Evolutionary conservation across 73 alveolate species (phyloP).

Genomic region (Blepharisma japonicum): DNA sequence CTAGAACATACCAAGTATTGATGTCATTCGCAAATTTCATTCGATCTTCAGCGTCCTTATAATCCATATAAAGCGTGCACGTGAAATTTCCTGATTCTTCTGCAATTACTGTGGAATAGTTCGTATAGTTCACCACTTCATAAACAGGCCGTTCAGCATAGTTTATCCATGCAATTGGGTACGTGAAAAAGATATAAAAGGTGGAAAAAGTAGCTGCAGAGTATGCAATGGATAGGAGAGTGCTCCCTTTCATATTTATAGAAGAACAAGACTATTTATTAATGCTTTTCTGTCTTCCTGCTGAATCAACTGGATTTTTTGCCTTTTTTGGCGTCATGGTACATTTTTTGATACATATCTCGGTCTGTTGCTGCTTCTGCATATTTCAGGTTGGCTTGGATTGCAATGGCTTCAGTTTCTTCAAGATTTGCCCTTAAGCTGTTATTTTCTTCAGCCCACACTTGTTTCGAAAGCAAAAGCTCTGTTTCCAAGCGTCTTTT

Average conservation of each 20-base stretch:
- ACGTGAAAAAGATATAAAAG: too few relatives aligned
- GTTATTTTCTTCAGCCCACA: conserved; percentile 18
- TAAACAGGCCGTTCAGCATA: too few relatives aligned
- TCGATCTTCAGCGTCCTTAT: background rate
- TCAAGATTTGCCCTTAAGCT: background rate
- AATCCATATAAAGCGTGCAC: background rate
- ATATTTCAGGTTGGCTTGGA: conserved; percentile 10
- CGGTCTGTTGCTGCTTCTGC: conserved; percentile 25
- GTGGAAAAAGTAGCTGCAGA: too few relatives aligned
- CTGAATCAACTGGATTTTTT: background rate
- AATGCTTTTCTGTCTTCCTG: too few relatives aligned
- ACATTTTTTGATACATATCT: conserved; percentile 17
- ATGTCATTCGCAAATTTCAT: conserved; percentile 5
- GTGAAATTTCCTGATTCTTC: too few relatives aligned
- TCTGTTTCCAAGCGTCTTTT: conserved; percentile 14
- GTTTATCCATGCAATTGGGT: too few relatives aligned
- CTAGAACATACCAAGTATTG: conserved; percentile 14
- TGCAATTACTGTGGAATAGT: too few relatives aligned
- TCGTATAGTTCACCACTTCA: too few relatives aligned
- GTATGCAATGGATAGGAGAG: too few relatives aligned
- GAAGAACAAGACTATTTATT: too few relatives aligned
- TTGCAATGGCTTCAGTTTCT: conserved; percentile 30
- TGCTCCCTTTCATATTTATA: too few relatives aligned
- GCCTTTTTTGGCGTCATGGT: background rate
- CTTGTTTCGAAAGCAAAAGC: background rate